phyloP scores from a whole-genome alignment of 805 yeast genomes.

The Ogataea parapolymorpha region DNA sequence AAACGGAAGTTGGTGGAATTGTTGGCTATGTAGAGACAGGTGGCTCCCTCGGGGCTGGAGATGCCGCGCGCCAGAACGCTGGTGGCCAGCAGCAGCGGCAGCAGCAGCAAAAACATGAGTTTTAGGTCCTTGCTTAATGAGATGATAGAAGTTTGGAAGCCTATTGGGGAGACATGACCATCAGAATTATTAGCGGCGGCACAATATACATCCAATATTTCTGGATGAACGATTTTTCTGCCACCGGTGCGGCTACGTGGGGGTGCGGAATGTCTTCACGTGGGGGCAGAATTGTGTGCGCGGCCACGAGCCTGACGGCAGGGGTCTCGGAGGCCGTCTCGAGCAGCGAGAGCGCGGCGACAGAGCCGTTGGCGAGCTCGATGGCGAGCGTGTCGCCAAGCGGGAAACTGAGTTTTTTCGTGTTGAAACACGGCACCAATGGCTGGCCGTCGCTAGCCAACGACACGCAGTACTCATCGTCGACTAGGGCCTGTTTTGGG shows the following conservation, averaged over 20 bases:
- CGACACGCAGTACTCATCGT: constrained; percentile 20
- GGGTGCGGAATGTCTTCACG: constrained; percentile 7
- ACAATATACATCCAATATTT: constrained; percentile 62
- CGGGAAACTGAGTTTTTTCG: constrained; percentile 18
- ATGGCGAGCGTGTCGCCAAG: constrained; percentile 17
- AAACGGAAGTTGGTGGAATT: constrained; percentile 34
- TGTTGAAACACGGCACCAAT: constrained; percentile 24
- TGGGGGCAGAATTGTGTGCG: constrained; percentile 13
- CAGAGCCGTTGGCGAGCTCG: constrained; percentile 4
- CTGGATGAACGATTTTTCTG: constrained; percentile 48
- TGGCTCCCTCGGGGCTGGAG: constrained; percentile 35
- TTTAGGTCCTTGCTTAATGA: background rate
- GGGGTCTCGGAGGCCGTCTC: constrained; percentile 1
- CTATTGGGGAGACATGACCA: constrained; percentile 26
- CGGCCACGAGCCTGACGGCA: constrained; percentile 6
- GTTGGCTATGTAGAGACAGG: constrained; percentile 35
- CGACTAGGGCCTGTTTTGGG: background rate
- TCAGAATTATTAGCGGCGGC: constrained; percentile 43
- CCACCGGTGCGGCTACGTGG: constrained; percentile 10
- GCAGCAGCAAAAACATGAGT: background rate
- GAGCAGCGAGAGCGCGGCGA: constrained; percentile 18
- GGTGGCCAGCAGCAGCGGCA: background rate
- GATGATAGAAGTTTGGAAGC: background rate
- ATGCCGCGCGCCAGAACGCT: constrained; percentile 29
- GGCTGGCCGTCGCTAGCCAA: constrained; percentile 3